Evolutionary conservation across 108 stramenopile species (phyloP).

Genomic region (Pelagomonas calceolata): DNA sequence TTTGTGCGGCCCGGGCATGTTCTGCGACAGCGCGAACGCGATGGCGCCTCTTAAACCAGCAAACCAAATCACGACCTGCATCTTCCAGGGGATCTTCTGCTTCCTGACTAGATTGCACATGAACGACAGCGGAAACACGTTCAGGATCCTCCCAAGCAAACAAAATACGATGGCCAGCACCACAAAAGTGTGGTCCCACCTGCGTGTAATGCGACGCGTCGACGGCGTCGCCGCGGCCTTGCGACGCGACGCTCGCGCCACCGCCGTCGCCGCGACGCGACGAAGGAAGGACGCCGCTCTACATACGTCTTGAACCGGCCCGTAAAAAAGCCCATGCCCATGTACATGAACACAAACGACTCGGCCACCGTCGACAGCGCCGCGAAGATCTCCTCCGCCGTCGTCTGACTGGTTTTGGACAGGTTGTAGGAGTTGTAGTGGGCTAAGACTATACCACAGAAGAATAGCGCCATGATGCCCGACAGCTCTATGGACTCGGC

Average conservation of each 20-base stretch:
- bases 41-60: slow-evolving; percentile 82
- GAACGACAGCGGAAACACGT: slow-evolving; percentile 78
- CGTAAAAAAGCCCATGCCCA: slow-evolving; percentile 93
- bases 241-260: too few relatives aligned
- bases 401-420: slow-evolving; percentile 60
- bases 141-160: slow-evolving; percentile 61
- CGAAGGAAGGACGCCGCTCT: too few relatives aligned
- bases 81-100: slow-evolving; percentile 49
- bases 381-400: slow-evolving; percentile 82
- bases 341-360: slow-evolving; percentile 86
- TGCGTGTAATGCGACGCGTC: too few relatives aligned
- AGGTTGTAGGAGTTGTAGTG: slow-evolving; percentile 95
- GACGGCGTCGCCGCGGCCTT: too few relatives aligned
- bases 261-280: too few relatives aligned
- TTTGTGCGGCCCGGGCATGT: slow-evolving; percentile 77
- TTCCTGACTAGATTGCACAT: slow-evolving; percentile 70
- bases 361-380: slow-evolving; percentile 79
- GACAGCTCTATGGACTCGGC: slow-evolving; percentile 74
- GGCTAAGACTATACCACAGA: slow-evolving; percentile 74
- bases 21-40: slow-evolving; percentile 78
- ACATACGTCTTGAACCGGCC: slow-evolving; percentile 47
- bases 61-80: slow-evolving; percentile 92
- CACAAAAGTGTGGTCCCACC: slow-evolving; percentile 64
- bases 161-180: slow-evolving; percentile 69
- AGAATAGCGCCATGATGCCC: slow-evolving; percentile 92